These are phyloP conservation scores for Catenaria anguillulae DNA, from an alignment of 371 early-diverging fungal species.

Conservation along the genomic window DNA sequence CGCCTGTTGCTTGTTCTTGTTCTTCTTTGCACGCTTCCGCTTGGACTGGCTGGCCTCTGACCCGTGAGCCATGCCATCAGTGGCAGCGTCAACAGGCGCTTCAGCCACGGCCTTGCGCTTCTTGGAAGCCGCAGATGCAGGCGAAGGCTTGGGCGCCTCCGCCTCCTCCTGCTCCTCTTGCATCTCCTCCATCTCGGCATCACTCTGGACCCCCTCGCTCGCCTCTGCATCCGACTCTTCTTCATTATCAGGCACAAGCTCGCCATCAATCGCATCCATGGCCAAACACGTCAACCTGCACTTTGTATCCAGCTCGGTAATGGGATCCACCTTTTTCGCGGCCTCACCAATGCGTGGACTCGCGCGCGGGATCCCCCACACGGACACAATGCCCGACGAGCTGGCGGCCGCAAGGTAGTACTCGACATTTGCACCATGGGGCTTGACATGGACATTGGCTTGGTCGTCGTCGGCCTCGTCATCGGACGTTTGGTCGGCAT, in stretches of 20 bases:
- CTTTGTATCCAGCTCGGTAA: slow-evolving; percentile 50
- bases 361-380: slow-evolving; percentile 43
- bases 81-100: too few species aligned
- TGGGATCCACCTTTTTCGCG: slow-evolving; percentile 14
- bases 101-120: too few species aligned
- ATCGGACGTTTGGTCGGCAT: too few species aligned
- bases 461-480: slow-evolving; percentile 19
- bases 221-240: background rate
- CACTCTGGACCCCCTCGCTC: background rate
- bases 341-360: too few species aligned
- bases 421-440: too few species aligned
- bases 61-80: too few species aligned
- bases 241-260: background rate
- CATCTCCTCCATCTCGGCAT: background rate
- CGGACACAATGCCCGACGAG: slow-evolving; percentile 53
- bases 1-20: too few species aligned
- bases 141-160: too few species aligned
- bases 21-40: too few species aligned
- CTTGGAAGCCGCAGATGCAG: too few species aligned
- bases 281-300: slow-evolving; percentile 49
- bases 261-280: background rate
- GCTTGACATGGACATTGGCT: too few species aligned
- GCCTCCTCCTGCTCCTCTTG: background rate
- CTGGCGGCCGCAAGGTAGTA: slow-evolving; percentile 50
- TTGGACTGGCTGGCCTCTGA: too few species aligned